Evolutionary conservation across 129 eudicot species (phyloP).

Genomic region (Flaveria brownii): DNA sequence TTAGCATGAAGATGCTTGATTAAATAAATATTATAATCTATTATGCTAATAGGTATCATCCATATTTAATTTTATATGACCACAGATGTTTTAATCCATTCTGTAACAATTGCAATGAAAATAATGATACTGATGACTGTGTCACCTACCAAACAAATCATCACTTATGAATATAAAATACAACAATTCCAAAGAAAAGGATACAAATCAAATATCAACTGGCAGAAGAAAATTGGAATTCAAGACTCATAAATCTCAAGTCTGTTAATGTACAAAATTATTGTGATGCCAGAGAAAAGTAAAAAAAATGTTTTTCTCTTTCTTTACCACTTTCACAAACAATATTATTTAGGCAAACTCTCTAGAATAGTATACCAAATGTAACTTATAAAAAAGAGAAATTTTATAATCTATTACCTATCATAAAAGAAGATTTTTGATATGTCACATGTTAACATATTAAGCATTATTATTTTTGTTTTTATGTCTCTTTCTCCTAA

Average conservation of each 20-base stretch:
- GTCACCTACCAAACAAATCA: slow-evolving; percentile 43
- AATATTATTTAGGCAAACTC: background rate
- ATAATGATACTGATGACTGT: slow-evolving; percentile 38
- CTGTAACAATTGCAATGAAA: slow-evolving; percentile 32
- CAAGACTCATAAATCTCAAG: slow-evolving; percentile 29
- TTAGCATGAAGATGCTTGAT: background rate
- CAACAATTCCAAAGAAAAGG: background rate
- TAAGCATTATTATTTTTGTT: too few species aligned
- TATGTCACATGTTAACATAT: too few species aligned
- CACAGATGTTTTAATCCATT: slow-evolving; percentile 14
- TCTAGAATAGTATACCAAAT: slow-evolving; percentile 9
- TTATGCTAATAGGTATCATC: slow-evolving; percentile 18
- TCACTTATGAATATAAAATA: slow-evolving; percentile 15
- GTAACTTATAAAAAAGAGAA: background rate
- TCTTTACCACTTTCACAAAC: background rate
- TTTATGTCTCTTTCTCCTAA: too few species aligned
- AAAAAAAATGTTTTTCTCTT: background rate
- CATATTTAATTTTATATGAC: slow-evolving; percentile 20
- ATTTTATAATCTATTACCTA: background rate
- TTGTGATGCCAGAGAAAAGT: slow-evolving; percentile 13
- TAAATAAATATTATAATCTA: background rate
- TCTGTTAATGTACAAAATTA: slow-evolving; percentile 24
- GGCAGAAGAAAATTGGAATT: slow-evolving; percentile 21
- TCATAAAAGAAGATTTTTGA: too few species aligned
- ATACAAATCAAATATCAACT: slow-evolving; percentile 10